Percentiles rank a stretch among this genome's conserved stretches.
Conservation (phyloP, 2,329 filamentous ascomycete species). For the Ceratocystis smalleyi region DNA sequence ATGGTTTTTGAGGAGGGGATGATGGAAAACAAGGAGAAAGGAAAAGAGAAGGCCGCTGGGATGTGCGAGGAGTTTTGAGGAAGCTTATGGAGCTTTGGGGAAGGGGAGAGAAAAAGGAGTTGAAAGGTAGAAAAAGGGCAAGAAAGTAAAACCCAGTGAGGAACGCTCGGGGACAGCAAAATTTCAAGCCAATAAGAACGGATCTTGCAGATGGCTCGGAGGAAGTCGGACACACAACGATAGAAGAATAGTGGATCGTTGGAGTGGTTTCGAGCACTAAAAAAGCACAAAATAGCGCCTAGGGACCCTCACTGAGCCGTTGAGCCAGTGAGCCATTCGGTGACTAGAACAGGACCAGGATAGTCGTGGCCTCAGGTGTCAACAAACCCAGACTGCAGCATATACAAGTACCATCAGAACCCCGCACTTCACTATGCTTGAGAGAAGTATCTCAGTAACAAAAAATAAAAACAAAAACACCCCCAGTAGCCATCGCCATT, state of each 20-base stretch:
- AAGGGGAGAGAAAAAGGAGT: conserved; percentile 18
- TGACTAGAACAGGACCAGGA: background rate
- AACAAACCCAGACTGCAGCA: conserved; percentile 9
- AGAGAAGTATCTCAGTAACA: conserved; percentile 15
- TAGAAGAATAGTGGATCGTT: conserved; percentile 17
- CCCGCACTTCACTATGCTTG: conserved; percentile 15
- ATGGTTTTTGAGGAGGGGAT: conserved; percentile 16
- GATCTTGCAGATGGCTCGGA: conserved; percentile 16
- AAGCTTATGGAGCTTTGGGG: conserved; percentile 18
- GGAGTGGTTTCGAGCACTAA: conserved; percentile 12
- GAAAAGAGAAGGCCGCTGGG: conserved; percentile 18
- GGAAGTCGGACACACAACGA: conserved; percentile 17
- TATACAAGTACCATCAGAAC: conserved; percentile 13
- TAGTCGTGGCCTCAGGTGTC: conserved; percentile 17
- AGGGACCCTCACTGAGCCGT: background rate
- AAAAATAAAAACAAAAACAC: conserved; percentile 6
- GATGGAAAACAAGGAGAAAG: conserved; percentile 17
- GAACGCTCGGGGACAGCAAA: conserved; percentile 18
- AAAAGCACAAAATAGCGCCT: conserved; percentile 12
- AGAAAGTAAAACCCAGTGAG: conserved; percentile 17
- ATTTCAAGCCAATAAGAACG: conserved; percentile 18
- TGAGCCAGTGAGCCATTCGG: background rate
- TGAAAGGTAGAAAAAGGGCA: conserved; percentile 16
- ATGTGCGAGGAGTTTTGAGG: conserved; percentile 18
- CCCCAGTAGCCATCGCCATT: conserved; percentile 4